Conservation (phyloP, 2,329 filamentous ascomycete species). For the Xylariomycetidae sp. region DNA sequence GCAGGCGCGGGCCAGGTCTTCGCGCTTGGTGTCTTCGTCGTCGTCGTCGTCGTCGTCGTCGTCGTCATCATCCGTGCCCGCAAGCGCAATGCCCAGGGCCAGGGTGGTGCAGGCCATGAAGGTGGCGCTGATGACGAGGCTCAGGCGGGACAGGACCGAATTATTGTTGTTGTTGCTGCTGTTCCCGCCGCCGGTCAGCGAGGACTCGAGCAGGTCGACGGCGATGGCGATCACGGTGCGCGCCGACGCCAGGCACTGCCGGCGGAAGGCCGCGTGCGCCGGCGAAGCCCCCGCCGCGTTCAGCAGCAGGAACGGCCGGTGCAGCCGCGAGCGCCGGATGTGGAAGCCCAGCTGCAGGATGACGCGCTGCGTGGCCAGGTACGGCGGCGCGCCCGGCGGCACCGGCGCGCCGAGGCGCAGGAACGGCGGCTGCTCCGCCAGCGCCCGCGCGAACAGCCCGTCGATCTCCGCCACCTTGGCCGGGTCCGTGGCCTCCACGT, state of each 20-base stretch:
- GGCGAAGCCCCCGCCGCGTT: conserved; percentile 9
- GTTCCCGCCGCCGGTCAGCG: background rate
- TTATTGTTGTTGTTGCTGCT: too few species aligned
- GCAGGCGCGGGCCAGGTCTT: conserved; percentile 12
- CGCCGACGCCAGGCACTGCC: conserved; percentile 19
- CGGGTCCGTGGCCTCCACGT: conserved; percentile 25
- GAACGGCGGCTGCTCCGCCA: conserved; percentile 14
- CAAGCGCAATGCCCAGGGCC: conserved; percentile 8
- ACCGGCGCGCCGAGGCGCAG: conserved; percentile 10
- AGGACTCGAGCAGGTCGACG: conserved; percentile 10
- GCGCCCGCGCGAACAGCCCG: conserved; percentile 15
- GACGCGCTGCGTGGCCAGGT: conserved; percentile 14
- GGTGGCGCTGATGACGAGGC: conserved; percentile 16
- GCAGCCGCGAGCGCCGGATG: conserved; percentile 19
- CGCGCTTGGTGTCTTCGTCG: conserved; percentile 6
- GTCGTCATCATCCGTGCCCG: background rate
- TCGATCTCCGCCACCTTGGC: conserved; percentile 28
- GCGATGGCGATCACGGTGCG: conserved; percentile 17
- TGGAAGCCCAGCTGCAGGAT: conserved; percentile 17
- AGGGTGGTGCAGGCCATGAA: conserved; percentile 20
- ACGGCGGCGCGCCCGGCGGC: conserved; percentile 7
- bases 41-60: background rate
- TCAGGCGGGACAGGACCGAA: conserved; percentile 11
- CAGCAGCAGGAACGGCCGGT: conserved; percentile 21
- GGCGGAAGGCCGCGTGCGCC: conserved; percentile 11